Base-by-base conservation (phyloP, 2,329 filamentous ascomycete species). In the Tolypocladium endophyticum region DNA sequence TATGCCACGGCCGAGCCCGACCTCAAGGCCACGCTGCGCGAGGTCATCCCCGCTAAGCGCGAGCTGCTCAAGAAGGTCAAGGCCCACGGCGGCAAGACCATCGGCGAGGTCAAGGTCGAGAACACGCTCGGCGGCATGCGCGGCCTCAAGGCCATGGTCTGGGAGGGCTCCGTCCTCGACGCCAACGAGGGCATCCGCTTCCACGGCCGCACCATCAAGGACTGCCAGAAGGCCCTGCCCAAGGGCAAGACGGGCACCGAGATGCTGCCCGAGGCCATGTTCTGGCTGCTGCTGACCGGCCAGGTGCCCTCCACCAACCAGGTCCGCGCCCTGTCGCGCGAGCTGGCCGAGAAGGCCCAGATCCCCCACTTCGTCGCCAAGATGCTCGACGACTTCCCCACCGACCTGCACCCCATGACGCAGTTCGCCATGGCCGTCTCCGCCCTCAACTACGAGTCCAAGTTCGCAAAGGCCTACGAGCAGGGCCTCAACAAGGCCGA, bases 261-360 rank as follows among this genome's bases (percentile, higher is more conserved):
- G 78, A 99, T 97, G 94, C 84, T 97, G 16, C 94, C 94, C 55
- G 94, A 99, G 77, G 87, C 93, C 75, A 99, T 99, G 94, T 99
- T 99, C 83, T 99, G 94, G 94, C 86, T 97, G 50, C 86, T 99
- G 57, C 81, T 99, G 67, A 99, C 94, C 12, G 94, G 94, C 61
- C 83, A 95, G 75, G 89, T 97, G 28, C 94, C 94, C 30, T 90
- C 89, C 1, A 88, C 87, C 28, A 79, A 79, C 63, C 94, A 99
- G 76, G 85, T 94, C 63, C 89, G 93, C 68, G 80, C 77, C 53
- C 86, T 99, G 68, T 96, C 91, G 55, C 85, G 87, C 61, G 88
- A 97, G 74, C 81, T 97, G 30, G 94, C 94, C 57, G 88, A 92
- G 73, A 87, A 97, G 77, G 88, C 89, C 28, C 79, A 84, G 67